These are phyloP conservation scores for Penicillium canariense DNA, from an alignment of 495 filamentous ascomycete genomes.

Conservation along the genomic window DNA sequence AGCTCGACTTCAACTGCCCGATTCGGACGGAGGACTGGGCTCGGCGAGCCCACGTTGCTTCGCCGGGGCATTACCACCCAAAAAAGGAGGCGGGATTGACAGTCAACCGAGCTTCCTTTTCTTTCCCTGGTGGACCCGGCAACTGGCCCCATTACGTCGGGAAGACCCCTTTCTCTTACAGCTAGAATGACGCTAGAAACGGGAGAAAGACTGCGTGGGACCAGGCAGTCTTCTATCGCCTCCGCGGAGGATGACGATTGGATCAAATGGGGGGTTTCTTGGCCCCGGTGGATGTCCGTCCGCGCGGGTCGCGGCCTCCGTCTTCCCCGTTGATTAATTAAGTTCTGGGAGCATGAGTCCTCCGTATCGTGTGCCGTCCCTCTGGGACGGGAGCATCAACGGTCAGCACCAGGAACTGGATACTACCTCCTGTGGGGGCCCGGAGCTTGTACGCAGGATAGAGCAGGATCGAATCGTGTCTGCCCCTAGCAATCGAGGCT, in stretches of 20 bases:
- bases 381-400: no score
- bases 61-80: slow-evolving; percentile 2
- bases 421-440: no score
- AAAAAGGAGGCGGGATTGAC: slow-evolving; percentile 2
- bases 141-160: slow-evolving; percentile 15
- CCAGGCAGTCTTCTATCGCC: not conserved
- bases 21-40: not conserved
- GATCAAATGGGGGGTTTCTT: not conserved
- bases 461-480: no score
- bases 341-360: no score
- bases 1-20: not conserved
- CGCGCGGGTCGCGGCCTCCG: slow-evolving; percentile 3
- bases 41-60: slow-evolving; percentile 1
- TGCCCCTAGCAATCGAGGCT: no score
- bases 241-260: not conserved
- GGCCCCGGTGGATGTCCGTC: not conserved
- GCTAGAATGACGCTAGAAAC: slow-evolving; percentile 35
- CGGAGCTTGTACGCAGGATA: not conserved
- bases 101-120: slow-evolving; percentile 25
- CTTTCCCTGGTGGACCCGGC: slow-evolving; percentile 17
- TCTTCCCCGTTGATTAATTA: slow-evolving; percentile 15
- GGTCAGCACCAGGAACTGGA: no score
- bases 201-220: slow-evolving; percentile 12
- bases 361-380: slow-evolving; percentile 4
- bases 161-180: slow-evolving; percentile 26